Conservation (phyloP, 73 alveolate species). For the Paraurostyla sp. region DNA sequence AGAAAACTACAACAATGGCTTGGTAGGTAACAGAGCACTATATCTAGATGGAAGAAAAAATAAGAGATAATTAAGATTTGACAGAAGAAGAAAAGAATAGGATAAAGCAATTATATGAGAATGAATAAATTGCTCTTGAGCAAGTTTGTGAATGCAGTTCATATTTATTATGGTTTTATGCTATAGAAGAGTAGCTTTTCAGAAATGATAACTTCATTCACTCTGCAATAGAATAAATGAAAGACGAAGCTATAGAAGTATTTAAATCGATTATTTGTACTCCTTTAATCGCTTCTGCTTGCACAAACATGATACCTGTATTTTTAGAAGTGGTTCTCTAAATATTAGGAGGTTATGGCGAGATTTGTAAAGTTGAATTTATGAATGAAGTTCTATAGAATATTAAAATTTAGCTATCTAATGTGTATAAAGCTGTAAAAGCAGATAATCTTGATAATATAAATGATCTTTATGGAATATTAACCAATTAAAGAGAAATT, state of each 20-base stretch:
- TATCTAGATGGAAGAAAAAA: constrained; percentile 17
- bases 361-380: background rate
- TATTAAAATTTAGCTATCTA: constrained; percentile 3
- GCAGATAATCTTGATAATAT: background rate
- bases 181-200: background rate
- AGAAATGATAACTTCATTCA: constrained; percentile 19
- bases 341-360: background rate
- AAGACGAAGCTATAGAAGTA: background rate
- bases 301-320: constrained; percentile 18
- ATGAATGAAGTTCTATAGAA: constrained; percentile 1
- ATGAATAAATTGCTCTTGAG: constrained; percentile 7
- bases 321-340: constrained; percentile 1
- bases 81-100: constrained; percentile 20
- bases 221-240: background rate
- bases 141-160: background rate
- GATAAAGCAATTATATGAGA: constrained; percentile 6
- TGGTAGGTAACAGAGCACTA: constrained; percentile 14
- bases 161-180: constrained; percentile 31
- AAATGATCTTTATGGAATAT: background rate
- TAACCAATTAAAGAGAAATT: background rate
- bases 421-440: background rate
- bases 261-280: background rate
- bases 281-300: constrained; percentile 46
- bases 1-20: background rate
- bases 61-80: background rate